Conservation (phyloP, 495 filamentous ascomycete genomes). For the Penicillium cosmopolitanum region DNA sequence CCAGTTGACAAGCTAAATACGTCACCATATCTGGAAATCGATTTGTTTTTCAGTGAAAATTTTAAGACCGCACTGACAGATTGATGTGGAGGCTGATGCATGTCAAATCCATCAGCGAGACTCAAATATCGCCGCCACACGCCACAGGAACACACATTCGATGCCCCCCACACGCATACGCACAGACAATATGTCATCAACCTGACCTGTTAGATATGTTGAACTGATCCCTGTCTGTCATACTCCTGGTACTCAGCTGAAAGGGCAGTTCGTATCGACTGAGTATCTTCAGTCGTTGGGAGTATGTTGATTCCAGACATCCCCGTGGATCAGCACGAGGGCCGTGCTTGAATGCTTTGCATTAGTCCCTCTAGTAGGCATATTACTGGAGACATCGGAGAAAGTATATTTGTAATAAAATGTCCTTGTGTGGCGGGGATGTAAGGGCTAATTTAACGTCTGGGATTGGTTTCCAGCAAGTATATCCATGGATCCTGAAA, state of each 20-base stretch:
- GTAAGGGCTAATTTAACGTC: constrained; percentile 2
- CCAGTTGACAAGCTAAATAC: neutral
- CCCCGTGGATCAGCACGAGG: constrained; percentile 12
- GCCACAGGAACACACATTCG: constrained; percentile 12
- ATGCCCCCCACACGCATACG: neutral
- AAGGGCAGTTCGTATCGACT: neutral
- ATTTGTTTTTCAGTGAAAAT: neutral
- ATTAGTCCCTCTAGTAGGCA: constrained; percentile 7
- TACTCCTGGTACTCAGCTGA: neutral
- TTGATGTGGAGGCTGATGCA: constrained; percentile 12
- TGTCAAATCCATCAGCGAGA: constrained; percentile 12
- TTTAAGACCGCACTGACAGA: neutral
- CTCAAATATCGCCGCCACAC: constrained; percentile 7
- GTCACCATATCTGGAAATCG: neutral
- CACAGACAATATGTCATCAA: neutral
- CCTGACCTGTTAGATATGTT: neutral
- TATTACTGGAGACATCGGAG: neutral
- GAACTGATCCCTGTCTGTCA: neutral
- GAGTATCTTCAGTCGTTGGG: neutral
- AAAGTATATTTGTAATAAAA: constrained; percentile 14
- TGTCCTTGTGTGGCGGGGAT: neutral
- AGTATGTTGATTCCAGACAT: neutral
- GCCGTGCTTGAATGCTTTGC: constrained; percentile 17
- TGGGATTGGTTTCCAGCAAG: neutral
- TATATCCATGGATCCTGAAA: too few relatives aligned